phyloP scores from a whole-genome alignment of 257 asterid genomes.

The Mitragyna speciosa region DNA sequence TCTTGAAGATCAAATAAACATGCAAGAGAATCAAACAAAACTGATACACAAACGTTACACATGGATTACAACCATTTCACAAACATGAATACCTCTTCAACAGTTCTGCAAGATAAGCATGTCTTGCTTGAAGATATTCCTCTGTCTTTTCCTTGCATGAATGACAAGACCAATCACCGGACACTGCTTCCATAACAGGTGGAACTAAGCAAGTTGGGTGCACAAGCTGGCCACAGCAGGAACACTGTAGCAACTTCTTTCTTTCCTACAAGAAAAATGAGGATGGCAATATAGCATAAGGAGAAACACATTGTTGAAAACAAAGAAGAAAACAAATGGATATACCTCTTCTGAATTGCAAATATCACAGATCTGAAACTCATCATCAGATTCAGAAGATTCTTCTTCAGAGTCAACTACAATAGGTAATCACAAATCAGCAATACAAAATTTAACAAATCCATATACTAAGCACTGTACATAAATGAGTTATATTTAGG shows the following conservation, averaged over 20 bases:
- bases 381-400: slow-evolving; percentile 78
- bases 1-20: background rate
- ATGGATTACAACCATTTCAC: background rate
- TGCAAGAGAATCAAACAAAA: slow-evolving; percentile 3
- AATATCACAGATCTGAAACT: slow-evolving; percentile 85
- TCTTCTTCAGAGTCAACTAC: slow-evolving; percentile 75
- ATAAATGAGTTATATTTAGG: slow-evolving; percentile 3
- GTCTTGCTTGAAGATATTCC: slow-evolving; percentile 79
- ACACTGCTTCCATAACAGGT: slow-evolving; percentile 64
- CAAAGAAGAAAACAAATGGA: slow-evolving; percentile 5
- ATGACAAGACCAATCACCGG: slow-evolving; percentile 85
- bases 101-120: slow-evolving; percentile 67
- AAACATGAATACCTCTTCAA: slow-evolving; percentile 53
- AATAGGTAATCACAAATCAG: slow-evolving; percentile 25
- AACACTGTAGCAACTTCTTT: slow-evolving; percentile 90
- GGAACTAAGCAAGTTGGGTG: slow-evolving; percentile 87
- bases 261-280: slow-evolving; percentile 60
- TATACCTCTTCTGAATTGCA: slow-evolving; percentile 90
- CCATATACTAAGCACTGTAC: background rate
- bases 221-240: slow-evolving; percentile 75
- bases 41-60: slow-evolving; percentile 2
- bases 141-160: slow-evolving; percentile 91
- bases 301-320: slow-evolving; percentile 7
- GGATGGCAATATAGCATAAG: slow-evolving; percentile 6
- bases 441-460: background rate